A percentile compares a stretch with the other conserved stretches of the same genome.
Evolutionary conservation across 164 flowering plant genomes (phyloP).

Genomic region (Vitis riparia): DNA sequence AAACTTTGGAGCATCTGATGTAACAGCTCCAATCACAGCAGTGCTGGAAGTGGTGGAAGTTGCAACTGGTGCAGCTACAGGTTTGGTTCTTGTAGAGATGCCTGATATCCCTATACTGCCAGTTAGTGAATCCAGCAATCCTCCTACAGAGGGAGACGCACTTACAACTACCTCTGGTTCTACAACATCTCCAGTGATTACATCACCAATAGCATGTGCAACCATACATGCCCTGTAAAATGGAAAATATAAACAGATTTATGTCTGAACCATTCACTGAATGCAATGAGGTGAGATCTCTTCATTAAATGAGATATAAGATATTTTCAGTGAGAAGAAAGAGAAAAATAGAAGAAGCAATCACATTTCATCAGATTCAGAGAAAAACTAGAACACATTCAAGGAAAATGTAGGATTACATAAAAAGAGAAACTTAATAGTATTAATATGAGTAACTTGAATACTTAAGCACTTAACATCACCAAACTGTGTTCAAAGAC

Average conservation of each 20-base stretch:
- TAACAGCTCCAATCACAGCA: conserved; percentile 46
- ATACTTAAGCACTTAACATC: too few species aligned
- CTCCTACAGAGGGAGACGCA: conserved; percentile 82
- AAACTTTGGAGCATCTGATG: conserved; percentile 70
- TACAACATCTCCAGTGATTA: conserved; percentile 62
- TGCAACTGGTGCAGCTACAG: conserved; percentile 79
- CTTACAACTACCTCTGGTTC: conserved; percentile 89
- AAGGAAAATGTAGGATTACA: too few species aligned
- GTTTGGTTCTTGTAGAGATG: conserved; percentile 83
- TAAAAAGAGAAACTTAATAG: too few species aligned
- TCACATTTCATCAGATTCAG: too few species aligned
- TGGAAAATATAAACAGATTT: neutral
- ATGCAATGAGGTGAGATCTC: too few species aligned
- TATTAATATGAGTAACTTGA: too few species aligned
- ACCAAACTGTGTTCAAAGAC: too few species aligned
- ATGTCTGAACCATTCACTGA: neutral
- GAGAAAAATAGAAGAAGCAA: neutral
- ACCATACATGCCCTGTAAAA: conserved; percentile 76
- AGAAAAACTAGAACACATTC: too few species aligned
- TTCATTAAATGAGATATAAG: too few species aligned
- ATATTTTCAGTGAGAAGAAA: neutral
- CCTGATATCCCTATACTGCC: conserved; percentile 95
- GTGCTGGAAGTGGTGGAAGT: conserved; percentile 53
- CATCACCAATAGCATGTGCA: conserved; percentile 81
- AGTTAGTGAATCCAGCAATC: conserved; percentile 91